Conservation (phyloP, 2,329 filamentous ascomycete species). For the Verticillium nonalfalfae region DNA sequence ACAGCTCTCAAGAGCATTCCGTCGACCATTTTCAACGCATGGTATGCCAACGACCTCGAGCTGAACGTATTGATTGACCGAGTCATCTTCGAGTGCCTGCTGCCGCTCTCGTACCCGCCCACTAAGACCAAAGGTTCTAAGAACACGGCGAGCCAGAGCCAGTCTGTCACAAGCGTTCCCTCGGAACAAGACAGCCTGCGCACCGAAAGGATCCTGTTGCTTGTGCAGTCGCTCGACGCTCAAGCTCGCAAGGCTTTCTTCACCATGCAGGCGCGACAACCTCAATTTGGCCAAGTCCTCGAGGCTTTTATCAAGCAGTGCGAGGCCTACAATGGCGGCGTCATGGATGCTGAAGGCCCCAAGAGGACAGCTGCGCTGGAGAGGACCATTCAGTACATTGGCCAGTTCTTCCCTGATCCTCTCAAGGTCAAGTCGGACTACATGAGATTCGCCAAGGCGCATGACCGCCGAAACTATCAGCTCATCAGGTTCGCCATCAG, state of each 20-base stretch:
- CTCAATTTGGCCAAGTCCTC: slow-evolving; percentile 66
- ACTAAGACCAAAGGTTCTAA: slow-evolving; percentile 55
- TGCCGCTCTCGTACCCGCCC: slow-evolving; percentile 84
- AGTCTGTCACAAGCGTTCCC: slow-evolving; percentile 35
- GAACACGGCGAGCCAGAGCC: slow-evolving; percentile 37
- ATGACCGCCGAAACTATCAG: slow-evolving; percentile 86
- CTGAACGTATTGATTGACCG: slow-evolving; percentile 79
- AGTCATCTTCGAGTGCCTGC: slow-evolving; percentile 77
- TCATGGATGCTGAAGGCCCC: slow-evolving; percentile 66
- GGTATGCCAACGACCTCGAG: slow-evolving; percentile 84
- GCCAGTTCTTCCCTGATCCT: slow-evolving; percentile 70
- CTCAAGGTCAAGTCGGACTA: slow-evolving; percentile 68
- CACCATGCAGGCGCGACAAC: slow-evolving; percentile 73
- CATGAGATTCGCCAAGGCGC: slow-evolving; percentile 82
- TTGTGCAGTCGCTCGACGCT: slow-evolving; percentile 71
- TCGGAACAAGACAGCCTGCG: slow-evolving; percentile 71
- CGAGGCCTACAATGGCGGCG: slow-evolving; percentile 83
- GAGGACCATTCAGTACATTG: slow-evolving; percentile 66
- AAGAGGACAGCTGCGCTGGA: slow-evolving; percentile 65
- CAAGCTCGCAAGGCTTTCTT: slow-evolving; percentile 85
- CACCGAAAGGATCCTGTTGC: slow-evolving; percentile 74
- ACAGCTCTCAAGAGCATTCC: slow-evolving; percentile 76
- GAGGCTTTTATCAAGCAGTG: slow-evolving; percentile 75
- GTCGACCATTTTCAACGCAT: slow-evolving; percentile 76
- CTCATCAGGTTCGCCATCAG: slow-evolving; percentile 81